Evolutionary conservation across 1,284 basidiomycete genomes (phyloP).

Genomic region (Sphaerobolus stellatus): DNA sequence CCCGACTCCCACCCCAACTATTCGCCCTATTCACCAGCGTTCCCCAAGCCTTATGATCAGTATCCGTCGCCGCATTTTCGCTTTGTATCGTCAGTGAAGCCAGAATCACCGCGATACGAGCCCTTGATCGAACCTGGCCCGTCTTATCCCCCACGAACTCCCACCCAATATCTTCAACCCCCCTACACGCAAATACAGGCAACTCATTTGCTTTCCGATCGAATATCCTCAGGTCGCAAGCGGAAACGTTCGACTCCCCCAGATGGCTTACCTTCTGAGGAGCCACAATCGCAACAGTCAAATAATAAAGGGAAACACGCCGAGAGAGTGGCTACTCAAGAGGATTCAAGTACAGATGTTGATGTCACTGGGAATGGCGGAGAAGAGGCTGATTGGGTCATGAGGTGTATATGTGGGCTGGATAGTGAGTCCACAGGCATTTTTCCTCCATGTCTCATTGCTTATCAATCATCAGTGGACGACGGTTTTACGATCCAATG

Average conservation of each 20-base stretch:
- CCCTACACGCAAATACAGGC: no score
- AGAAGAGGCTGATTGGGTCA: not conserved
- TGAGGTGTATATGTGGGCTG: conserved; percentile 67
- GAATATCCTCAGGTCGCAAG: not conserved
- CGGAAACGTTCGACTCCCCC: not conserved
- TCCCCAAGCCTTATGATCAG: no score
- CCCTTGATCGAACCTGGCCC: no score
- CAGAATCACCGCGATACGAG: no score
- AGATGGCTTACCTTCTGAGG: not conserved
- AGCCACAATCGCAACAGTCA: not conserved
- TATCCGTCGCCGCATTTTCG: no score
- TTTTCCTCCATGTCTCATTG: not conserved
- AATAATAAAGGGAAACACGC: not conserved
- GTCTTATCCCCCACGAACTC: no score
- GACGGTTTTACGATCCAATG: conserved; percentile 94
- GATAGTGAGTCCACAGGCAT: not conserved
- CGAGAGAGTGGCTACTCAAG: not conserved
- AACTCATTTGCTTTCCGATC: not conserved
- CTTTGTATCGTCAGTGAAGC: no score
- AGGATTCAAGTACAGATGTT: not conserved
- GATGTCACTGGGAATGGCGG: not conserved
- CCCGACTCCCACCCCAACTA: no score
- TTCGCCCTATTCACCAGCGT: no score
- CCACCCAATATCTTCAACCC: not conserved
- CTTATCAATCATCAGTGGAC: conserved; percentile 54